phyloP scores from a whole-genome alignment of 2,329 filamentous ascomycete species.

The Davidsoniella australis region DNA sequence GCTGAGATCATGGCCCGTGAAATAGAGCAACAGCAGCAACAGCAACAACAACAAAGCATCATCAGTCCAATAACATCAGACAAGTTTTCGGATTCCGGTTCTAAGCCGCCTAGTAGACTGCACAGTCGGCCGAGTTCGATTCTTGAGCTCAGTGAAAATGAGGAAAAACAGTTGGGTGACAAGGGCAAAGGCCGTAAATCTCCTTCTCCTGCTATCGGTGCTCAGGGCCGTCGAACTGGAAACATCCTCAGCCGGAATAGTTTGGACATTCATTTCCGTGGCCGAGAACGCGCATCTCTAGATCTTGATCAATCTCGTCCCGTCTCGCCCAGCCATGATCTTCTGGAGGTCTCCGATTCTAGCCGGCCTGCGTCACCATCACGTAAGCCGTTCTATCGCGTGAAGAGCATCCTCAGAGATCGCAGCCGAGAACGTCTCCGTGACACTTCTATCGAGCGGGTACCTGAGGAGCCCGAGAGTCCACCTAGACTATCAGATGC shows the following conservation, averaged over 20 bases:
- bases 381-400: conserved; percentile 39
- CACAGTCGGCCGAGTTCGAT: conserved; percentile 23
- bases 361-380: conserved; percentile 48
- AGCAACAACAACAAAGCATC: conserved; percentile 1
- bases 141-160: conserved; percentile 23
- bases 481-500: too few species aligned
- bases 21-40: conserved; percentile 23
- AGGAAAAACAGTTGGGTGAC: conserved; percentile 18
- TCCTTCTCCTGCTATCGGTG: conserved; percentile 7
- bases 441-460: conserved; percentile 8
- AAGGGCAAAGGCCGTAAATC: conserved; percentile 14
- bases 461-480: conserved; percentile 1
- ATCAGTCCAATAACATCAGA: not conserved
- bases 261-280: conserved; percentile 14
- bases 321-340: not conserved
- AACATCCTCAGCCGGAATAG: conserved; percentile 5
- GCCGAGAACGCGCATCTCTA: not conserved
- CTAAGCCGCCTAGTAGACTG: conserved; percentile 19
- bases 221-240: conserved; percentile 24
- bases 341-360: conserved; percentile 16
- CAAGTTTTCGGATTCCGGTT: conserved; percentile 2
- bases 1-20: conserved; percentile 41
- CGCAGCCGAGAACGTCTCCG: conserved; percentile 8
- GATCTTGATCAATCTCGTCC: conserved; percentile 3
- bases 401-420: conserved; percentile 39